Evolutionary conservation across 169 alveolate species (phyloP).

Genomic region (Plasmodium knowlesi): DNA sequence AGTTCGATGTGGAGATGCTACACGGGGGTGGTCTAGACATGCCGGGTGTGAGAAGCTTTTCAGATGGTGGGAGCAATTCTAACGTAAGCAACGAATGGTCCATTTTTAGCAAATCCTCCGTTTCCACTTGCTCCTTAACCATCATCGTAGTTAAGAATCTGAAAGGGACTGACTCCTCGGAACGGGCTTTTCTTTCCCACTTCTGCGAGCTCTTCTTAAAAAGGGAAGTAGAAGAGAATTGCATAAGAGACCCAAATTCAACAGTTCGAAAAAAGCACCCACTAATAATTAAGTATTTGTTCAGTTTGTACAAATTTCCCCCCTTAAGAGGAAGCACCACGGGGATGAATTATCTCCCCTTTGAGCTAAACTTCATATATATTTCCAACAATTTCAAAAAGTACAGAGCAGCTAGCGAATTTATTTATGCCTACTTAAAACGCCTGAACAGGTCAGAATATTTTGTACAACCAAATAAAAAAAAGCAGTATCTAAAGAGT

Average conservation of each 20-base stretch:
- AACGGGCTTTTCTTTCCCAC: neutral
- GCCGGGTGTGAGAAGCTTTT: neutral
- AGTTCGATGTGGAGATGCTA: neutral
- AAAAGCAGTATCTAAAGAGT: constrained; percentile 6
- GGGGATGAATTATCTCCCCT: neutral
- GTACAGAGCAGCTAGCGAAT: constrained; percentile 5
- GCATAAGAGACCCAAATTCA: neutral
- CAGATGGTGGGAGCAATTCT: too few species aligned
- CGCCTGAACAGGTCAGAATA: neutral
- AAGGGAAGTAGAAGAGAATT: neutral
- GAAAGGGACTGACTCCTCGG: neutral
- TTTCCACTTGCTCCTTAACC: neutral
- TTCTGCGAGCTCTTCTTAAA: constrained; percentile 33
- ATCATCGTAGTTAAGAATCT: constrained; percentile 21
- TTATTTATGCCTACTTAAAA: constrained; percentile 40
- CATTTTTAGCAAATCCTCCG: neutral
- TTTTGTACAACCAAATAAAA: neutral
- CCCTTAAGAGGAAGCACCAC: neutral
- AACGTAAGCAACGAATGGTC: neutral
- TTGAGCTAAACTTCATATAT: constrained; percentile 35
- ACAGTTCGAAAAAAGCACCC: neutral
- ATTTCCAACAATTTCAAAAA: constrained; percentile 15
- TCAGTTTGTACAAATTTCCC: neutral
- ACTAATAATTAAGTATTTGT: constrained; percentile 21
- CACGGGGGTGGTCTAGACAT: neutral